Evolutionary conservation across 1,284 basidiomycete species (phyloP), one percentile per base, ranked within the genome.

Genomic region (Ceratobasidium sp.): DNA sequence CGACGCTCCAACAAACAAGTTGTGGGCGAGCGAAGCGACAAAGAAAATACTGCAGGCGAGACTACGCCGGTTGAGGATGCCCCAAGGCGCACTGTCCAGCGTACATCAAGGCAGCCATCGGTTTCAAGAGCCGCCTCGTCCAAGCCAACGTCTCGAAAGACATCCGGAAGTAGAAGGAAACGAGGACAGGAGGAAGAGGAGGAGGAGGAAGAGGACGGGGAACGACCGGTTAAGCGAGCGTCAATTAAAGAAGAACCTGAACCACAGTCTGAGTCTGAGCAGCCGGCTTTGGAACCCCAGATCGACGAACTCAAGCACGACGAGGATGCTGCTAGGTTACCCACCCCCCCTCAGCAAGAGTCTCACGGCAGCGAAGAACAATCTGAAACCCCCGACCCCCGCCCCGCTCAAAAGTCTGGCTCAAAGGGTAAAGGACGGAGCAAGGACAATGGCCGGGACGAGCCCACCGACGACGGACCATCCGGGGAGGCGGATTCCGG

Each of bases 51-150:
- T 44, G 73, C 73, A 9, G 73, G 62, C 6, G 73, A 75, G 50
- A 75, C 62, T 5, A 75, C 73, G 1, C 73, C 73, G 20, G 73
- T 57, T 20, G 73, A 75, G 42, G 73, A 75, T 57, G 73, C 73
- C 20, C 73, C 73, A 4, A 75, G 50, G 38, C 61, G 73, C 20
- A 75, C 61, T 28, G 62, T 75, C 5, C 73, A 62, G 2, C 61
- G 73, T 10, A 75, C 73, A 28, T 75, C 73, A 17, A 75, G 73
- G 62, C 73, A 75, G 26, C 73, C 73, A 20, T 75, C 73, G 9
- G 56, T 75, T 44, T 61, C 73, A n/a, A 75, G 62, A 38, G 46
- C 73, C 26, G 46, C 61, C 10, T 2, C 42, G 28, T 42, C 69
- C 20, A 71, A 71, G 40, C 57, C 56, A 17, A 66, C 46, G 3